Conservation (phyloP, 2,329 filamentous ascomycete genomes). For the Colletotrichum liaoningense region DNA sequence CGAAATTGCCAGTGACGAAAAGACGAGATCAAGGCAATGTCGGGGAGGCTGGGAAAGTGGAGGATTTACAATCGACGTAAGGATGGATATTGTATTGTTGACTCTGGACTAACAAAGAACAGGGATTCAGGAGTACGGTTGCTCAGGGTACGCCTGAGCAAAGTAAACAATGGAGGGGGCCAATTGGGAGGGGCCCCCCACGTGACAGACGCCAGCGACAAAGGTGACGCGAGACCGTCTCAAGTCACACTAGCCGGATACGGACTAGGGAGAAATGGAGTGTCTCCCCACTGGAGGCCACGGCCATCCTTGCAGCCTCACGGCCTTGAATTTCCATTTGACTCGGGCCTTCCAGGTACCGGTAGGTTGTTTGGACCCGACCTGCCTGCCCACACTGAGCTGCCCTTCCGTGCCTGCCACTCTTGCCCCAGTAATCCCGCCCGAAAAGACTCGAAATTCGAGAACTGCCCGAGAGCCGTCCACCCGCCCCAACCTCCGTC, state of each 20-base stretch:
- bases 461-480: background rate
- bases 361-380: background rate
- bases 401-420: background rate
- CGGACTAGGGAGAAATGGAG: constrained; percentile 19
- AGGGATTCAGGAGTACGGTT: constrained; percentile 39
- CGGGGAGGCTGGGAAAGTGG: constrained; percentile 33
- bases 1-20: constrained; percentile 18
- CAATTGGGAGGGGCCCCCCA: constrained; percentile 8
- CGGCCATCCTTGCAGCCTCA: constrained; percentile 2
- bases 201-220: constrained; percentile 32
- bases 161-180: constrained; percentile 44
- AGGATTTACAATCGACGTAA: constrained; percentile 30
- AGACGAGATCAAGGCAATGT: constrained; percentile 26
- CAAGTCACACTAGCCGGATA: constrained; percentile 25
- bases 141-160: constrained; percentile 39
- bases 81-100: constrained; percentile 36
- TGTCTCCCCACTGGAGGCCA: background rate
- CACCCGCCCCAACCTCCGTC: constrained; percentile 8
- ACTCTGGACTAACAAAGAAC: constrained; percentile 26
- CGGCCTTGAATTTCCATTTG: constrained; percentile 15
- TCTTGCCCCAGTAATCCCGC: constrained; percentile 1
- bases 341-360: too few relatives aligned
- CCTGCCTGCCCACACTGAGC: background rate
- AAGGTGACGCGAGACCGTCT: constrained; percentile 32
- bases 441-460: background rate